phyloP scores from a whole-genome alignment of 345 rosid species.

The Eucalyptus sp. region DNA sequence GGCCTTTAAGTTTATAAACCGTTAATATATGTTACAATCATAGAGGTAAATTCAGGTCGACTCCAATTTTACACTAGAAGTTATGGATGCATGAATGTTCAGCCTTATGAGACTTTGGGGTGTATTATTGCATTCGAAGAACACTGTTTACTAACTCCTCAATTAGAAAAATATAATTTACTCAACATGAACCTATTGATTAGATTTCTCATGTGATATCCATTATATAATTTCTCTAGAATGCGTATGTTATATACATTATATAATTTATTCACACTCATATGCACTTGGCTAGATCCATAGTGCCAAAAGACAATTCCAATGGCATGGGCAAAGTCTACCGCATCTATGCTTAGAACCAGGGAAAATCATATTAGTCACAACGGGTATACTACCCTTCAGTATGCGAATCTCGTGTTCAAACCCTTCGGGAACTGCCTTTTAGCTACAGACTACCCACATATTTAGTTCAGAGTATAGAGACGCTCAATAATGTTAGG shows the following conservation, averaged over 20 bases:
- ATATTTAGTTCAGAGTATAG: too few species aligned
- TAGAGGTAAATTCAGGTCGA: neutral
- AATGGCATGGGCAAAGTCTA: too few species aligned
- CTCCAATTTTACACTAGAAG: neutral
- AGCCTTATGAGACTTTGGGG: neutral
- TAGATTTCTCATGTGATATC: neutral
- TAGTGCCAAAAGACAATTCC: too few species aligned
- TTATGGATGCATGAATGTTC: neutral
- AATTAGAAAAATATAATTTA: neutral
- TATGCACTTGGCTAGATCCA: neutral
- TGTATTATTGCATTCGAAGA: neutral
- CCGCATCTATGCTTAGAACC: too few species aligned
- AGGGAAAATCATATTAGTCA: fast-evolving
- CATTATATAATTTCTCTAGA: too few species aligned
- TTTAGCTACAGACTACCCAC: too few species aligned
- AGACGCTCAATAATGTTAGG: too few species aligned
- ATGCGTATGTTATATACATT: neutral
- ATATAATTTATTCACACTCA: neutral
- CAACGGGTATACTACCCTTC: too few species aligned
- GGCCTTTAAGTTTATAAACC: neutral
- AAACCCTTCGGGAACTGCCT: fast-evolving
- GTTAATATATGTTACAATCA: neutral
- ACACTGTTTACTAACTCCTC: neutral
- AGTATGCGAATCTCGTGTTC: too few species aligned
- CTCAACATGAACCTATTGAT: neutral